A percentile compares a stretch with the other conserved stretches of the same genome.
phyloP scores from a whole-genome alignment of 2,329 filamentous ascomycete genomes.

The Aspergillus proliferans region DNA sequence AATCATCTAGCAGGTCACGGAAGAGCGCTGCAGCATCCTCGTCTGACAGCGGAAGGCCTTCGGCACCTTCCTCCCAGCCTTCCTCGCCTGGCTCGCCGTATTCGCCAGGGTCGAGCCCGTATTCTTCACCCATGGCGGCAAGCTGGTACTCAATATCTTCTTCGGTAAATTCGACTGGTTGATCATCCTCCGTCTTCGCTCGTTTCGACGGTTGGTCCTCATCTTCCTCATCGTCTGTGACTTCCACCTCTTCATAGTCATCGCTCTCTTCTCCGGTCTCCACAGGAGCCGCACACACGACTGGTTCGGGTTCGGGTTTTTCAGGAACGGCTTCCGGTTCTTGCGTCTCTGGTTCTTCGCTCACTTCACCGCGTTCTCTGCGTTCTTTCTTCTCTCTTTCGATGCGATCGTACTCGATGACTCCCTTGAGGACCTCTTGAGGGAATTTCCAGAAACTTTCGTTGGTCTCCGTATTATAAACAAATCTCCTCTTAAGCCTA shows the following conservation, averaged over 20 bases:
- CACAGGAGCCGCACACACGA: constrained; percentile 19
- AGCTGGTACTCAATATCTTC: constrained; percentile 92
- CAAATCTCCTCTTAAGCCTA: constrained; percentile 81
- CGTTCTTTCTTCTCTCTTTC: constrained; percentile 64
- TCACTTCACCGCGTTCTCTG: constrained; percentile 38
- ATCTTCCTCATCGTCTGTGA: constrained; percentile 54
- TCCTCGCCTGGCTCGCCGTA: constrained; percentile 58
- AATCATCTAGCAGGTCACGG: constrained; percentile 78
- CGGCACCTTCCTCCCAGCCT: constrained; percentile 63
- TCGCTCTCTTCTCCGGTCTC: constrained; percentile 52
- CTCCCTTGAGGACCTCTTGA: constrained; percentile 71
- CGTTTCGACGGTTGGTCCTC: constrained; percentile 50
- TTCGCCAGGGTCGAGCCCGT: constrained; percentile 69
- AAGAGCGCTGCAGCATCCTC: constrained; percentile 74
- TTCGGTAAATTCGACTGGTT: constrained; percentile 74
- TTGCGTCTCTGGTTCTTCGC: constrained; percentile 15
- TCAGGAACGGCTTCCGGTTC: constrained; percentile 10
- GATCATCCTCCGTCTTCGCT: constrained; percentile 49
- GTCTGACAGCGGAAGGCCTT: constrained; percentile 64
- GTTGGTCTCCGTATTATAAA: constrained; percentile 78
- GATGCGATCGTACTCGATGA: constrained; percentile 60
- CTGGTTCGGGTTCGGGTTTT: constrained; percentile 6
- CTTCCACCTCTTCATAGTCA: constrained; percentile 73
- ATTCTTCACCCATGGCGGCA: constrained; percentile 80
- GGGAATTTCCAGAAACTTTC: constrained; percentile 95